These are phyloP conservation scores for Taphrina betulina DNA, from an alignment of 1,139 yeast genomes.

Conservation along the genomic window DNA sequence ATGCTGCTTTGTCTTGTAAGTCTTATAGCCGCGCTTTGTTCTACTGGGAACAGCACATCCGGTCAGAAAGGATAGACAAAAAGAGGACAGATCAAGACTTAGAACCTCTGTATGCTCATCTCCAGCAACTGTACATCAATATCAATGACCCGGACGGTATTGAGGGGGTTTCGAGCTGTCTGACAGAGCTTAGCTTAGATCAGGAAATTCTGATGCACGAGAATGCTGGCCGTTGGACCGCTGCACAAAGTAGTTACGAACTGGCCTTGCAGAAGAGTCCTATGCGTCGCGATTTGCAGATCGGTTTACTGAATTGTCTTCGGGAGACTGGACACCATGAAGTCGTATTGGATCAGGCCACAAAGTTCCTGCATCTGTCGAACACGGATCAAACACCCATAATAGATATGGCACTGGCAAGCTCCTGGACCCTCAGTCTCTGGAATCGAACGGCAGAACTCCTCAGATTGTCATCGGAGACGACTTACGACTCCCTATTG, in stretches of 20 bases:
- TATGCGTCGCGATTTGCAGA: slow-evolving; percentile 45
- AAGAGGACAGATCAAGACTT: slow-evolving; percentile 44
- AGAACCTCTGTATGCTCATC: slow-evolving; percentile 41
- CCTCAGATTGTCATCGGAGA: slow-evolving; percentile 49
- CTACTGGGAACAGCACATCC: slow-evolving; percentile 73
- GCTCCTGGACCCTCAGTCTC: slow-evolving; percentile 68
- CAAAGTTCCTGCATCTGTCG: not conserved
- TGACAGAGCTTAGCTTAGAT: slow-evolving; percentile 55
- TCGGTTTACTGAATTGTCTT: slow-evolving; percentile 54
- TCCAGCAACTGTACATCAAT: slow-evolving; percentile 79
- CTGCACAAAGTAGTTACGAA: slow-evolving; percentile 83
- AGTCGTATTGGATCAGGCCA: slow-evolving; percentile 40
- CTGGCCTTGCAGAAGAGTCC: slow-evolving; percentile 55
- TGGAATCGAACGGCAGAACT: slow-evolving; percentile 56
- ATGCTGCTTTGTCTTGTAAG: slow-evolving; percentile 76
- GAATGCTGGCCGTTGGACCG: slow-evolving; percentile 80
- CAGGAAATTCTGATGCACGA: slow-evolving; percentile 78
- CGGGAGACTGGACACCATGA: slow-evolving; percentile 61
- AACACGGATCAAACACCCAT: not conserved
- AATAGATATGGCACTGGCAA: slow-evolving; percentile 59
- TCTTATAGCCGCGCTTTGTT: slow-evolving; percentile 87
- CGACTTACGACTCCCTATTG: slow-evolving; percentile 59
- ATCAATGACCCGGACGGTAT: slow-evolving; percentile 88
- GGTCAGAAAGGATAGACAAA: slow-evolving; percentile 41
- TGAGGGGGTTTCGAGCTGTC: slow-evolving; percentile 76